A percentile compares a stretch with the other conserved stretches of the same genome.
These are phyloP conservation scores for Pleurotus ostreatus DNA, from an alignment of 768 basidiomycete genomes.

Conservation along the genomic window DNA sequence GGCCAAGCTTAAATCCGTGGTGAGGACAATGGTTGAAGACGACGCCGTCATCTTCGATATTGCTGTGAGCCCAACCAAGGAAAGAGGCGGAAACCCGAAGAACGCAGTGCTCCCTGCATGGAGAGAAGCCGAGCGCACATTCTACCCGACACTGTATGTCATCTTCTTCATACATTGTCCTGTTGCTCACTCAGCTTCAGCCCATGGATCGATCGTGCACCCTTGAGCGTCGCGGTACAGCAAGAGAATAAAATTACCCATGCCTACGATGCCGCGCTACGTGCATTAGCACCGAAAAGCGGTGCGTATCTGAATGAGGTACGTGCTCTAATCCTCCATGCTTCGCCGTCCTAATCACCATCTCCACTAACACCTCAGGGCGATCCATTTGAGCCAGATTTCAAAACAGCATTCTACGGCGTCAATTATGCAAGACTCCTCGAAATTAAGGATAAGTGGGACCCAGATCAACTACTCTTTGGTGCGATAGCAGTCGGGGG, in stretches of 20 bases:
- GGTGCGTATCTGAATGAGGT: constrained; percentile 9
- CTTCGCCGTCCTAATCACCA: not conserved
- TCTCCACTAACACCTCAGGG: not conserved
- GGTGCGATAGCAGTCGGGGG: constrained; percentile 8
- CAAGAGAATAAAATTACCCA: constrained; percentile 4
- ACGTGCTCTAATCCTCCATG: not conserved
- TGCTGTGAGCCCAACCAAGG: constrained; percentile 3
- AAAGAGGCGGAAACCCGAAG: constrained; percentile 7
- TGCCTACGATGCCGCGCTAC: constrained; percentile 4
- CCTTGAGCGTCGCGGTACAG: not conserved
- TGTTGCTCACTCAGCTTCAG: not conserved
- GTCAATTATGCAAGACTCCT: constrained; percentile 5
- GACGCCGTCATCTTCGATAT: constrained; percentile 8
- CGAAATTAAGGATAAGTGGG: constrained; percentile 8
- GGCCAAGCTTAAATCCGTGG: constrained; percentile 1
- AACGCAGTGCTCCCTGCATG: constrained; percentile 9
- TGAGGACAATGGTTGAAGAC: constrained; percentile 7
- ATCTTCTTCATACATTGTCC: not conserved
- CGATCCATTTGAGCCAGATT: constrained; percentile 9
- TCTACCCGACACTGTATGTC: constrained; percentile 1
- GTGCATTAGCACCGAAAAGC: not conserved
- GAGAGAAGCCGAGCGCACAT: constrained; percentile 8
- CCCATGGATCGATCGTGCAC: not conserved
- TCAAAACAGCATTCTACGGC: constrained; percentile 9
- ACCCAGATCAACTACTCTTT: constrained; percentile 7